Percentiles rank a stretch among this genome's conserved stretches.
These are phyloP conservation scores for Tolypocladium amazonense DNA, from an alignment of 2,329 filamentous ascomycete species.

Conservation along the genomic window DNA sequence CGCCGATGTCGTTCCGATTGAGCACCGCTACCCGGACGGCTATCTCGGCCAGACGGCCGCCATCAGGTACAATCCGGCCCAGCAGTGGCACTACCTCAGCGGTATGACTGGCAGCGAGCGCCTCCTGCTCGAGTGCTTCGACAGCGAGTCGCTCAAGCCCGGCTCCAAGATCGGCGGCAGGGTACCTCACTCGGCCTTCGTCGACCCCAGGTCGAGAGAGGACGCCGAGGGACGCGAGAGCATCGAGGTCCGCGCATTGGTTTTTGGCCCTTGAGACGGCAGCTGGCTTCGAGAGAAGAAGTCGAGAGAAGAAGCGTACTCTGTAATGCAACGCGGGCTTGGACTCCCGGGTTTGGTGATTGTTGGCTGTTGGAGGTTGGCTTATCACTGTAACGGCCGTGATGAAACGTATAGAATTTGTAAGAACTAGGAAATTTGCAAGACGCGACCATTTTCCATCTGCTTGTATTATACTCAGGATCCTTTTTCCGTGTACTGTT, in stretches of 20 bases:
- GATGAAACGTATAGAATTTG: neutral
- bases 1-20: constrained; percentile 57
- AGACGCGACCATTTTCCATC: neutral
- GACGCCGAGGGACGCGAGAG: constrained; percentile 70
- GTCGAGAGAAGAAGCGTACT: neutral
- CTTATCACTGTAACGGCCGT: neutral
- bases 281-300: neutral
- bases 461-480: neutral
- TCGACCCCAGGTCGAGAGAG: constrained; percentile 58
- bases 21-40: constrained; percentile 56
- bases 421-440: neutral
- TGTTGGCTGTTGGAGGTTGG: neutral
- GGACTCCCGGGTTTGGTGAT: neutral
- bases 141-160: constrained; percentile 47
- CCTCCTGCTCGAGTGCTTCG: constrained; percentile 70
- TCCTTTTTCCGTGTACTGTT: neutral
- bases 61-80: constrained; percentile 48
- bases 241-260: constrained; percentile 78
- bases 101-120: constrained; percentile 66
- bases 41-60: constrained; percentile 66
- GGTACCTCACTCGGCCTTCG: constrained; percentile 68
- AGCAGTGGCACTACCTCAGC: constrained; percentile 72
- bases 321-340: neutral
- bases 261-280: constrained; percentile 52
- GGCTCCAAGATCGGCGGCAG: constrained; percentile 41